phyloP scores from a whole-genome alignment of 2,329 filamentous ascomycete species.

The Magnaporthiopsis poae region DNA sequence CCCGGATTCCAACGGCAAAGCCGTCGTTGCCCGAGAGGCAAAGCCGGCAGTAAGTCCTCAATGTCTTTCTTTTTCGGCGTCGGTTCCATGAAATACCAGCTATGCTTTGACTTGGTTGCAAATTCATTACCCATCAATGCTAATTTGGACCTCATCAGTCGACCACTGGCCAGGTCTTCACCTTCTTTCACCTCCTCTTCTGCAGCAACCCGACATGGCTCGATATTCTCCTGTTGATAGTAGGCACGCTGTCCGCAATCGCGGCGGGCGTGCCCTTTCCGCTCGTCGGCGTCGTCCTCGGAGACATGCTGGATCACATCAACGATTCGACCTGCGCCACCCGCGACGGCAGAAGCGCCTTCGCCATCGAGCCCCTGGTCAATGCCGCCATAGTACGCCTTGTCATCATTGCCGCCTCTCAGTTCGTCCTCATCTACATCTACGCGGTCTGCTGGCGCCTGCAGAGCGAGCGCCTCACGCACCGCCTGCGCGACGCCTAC shows the following conservation, averaged over 20 bases:
- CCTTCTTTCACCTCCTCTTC: conserved; percentile 21
- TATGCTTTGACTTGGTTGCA: background rate
- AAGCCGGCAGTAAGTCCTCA: background rate
- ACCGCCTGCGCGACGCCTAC: conserved; percentile 52
- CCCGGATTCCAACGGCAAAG: background rate
- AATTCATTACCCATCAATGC: background rate
- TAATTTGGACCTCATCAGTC: background rate
- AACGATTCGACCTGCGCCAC: conserved; percentile 35
- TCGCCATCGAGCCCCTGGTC: conserved; percentile 15
- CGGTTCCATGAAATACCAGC: background rate
- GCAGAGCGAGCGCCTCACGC: conserved; percentile 52
- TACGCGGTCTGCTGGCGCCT: conserved; percentile 57
- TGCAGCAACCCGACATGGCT: conserved; percentile 19
- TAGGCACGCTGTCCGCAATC: conserved; percentile 32
- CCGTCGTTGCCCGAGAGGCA: background rate
- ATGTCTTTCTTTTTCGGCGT: too few species aligned
- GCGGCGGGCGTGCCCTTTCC: conserved; percentile 45
- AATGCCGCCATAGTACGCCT: conserved; percentile 29
- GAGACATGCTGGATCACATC: conserved; percentile 41
- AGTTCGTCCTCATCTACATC: conserved; percentile 54
- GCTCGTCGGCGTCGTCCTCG: conserved; percentile 47
- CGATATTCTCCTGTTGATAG: conserved; percentile 25
- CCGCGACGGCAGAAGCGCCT: conserved; percentile 13
- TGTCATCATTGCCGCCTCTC: conserved; percentile 54
- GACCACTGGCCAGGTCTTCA: conserved; percentile 8